These are phyloP conservation scores for Gyromitra esculenta DNA, from an alignment of 2,329 filamentous ascomycete species.

Conservation along the genomic window DNA sequence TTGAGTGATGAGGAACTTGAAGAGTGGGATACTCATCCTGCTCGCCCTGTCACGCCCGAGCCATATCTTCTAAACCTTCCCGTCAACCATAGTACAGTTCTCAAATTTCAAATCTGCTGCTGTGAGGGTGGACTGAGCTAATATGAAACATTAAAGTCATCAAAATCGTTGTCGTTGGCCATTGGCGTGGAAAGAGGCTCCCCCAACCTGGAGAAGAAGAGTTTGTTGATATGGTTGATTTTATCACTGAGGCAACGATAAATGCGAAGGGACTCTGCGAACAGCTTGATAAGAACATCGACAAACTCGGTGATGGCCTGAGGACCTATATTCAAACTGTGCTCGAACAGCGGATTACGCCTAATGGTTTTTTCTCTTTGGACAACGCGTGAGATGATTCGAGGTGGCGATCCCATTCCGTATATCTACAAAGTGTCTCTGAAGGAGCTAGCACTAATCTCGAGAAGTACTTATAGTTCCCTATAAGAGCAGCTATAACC, in stretches of 20 bases:
- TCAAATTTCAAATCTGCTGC: background rate
- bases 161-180: background rate
- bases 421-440: too few relatives aligned
- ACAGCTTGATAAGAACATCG: background rate
- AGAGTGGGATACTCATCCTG: background rate
- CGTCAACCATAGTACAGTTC: background rate
- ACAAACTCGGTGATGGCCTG: background rate
- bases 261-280: background rate
- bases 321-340: background rate
- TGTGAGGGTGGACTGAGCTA: background rate
- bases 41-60: background rate
- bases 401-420: too few relatives aligned
- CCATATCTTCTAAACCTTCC: background rate
- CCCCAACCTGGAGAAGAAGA: background rate
- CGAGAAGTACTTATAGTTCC: too few relatives aligned
- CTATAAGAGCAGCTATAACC: too few relatives aligned
- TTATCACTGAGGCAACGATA: background rate
- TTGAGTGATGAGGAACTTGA: background rate
- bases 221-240: background rate
- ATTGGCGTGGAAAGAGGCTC: background rate
- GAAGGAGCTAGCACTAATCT: too few relatives aligned
- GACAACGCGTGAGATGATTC: background rate
- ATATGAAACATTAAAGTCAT: background rate
- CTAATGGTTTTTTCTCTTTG: background rate
- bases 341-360: background rate